Evolutionary conservation across 805 yeast species (phyloP).

Genomic region (Blastobotrys terrestris): DNA sequence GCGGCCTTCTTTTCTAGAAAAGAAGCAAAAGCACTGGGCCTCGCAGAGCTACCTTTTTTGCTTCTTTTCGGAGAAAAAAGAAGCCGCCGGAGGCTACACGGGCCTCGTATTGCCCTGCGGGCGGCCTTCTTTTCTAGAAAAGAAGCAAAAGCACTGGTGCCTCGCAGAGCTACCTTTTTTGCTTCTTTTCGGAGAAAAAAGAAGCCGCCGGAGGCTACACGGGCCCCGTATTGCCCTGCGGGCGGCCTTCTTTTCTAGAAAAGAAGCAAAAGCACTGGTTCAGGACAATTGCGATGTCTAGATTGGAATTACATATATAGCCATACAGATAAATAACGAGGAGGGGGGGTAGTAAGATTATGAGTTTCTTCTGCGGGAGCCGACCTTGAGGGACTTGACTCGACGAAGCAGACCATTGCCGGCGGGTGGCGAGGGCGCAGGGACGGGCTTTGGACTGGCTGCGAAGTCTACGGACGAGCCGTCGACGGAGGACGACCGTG

Average conservation of each 20-base stretch:
- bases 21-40: too few species aligned
- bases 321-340: background rate
- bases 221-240: background rate
- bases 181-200: background rate
- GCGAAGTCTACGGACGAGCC: constrained; percentile 17
- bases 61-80: too few species aligned
- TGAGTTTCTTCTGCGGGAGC: constrained; percentile 25
- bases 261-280: background rate
- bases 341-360: constrained; percentile 3
- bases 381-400: constrained; percentile 84
- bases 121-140: background rate
- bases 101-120: too few species aligned
- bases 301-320: background rate
- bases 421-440: constrained; percentile 9
- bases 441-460: constrained; percentile 8
- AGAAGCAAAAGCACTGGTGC: too few species aligned
- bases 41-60: too few species aligned
- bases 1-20: too few species aligned
- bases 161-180: background rate
- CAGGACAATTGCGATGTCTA: too few species aligned
- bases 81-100: too few species aligned
- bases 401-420: constrained; percentile 57
- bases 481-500: constrained; percentile 13
- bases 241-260: background rate
- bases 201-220: background rate